Percentiles rank a stretch among this genome's conserved stretches.
These are phyloP conservation scores for Scheffersomyces insectosa DNA, from an alignment of 1,139 yeast species.

Conservation along the genomic window DNA sequence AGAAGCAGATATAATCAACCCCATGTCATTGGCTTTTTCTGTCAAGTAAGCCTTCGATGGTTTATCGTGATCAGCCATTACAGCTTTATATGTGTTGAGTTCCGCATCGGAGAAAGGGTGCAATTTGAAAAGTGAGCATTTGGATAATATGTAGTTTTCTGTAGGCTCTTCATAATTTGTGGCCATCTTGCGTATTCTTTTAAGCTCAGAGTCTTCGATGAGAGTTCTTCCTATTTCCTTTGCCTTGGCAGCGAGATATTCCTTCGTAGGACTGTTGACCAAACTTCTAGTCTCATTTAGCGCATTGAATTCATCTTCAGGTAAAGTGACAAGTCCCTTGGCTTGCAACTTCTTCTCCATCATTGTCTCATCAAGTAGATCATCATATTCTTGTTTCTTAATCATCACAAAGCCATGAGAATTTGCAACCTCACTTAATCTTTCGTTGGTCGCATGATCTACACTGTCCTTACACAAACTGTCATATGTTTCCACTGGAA, in stretches of 20 bases:
- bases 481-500: conserved; percentile 50
- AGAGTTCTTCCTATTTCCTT: conserved; percentile 16
- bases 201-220: conserved; percentile 19
- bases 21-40: conserved; percentile 28
- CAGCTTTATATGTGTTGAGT: conserved; percentile 19
- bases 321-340: conserved; percentile 37
- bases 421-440: conserved; percentile 22
- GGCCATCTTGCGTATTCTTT: conserved; percentile 16
- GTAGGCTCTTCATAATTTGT: conserved; percentile 25
- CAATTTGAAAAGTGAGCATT: conserved; percentile 24
- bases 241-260: conserved; percentile 19
- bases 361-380: conserved; percentile 31
- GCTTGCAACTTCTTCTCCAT: conserved; percentile 33
- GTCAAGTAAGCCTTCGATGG: conserved; percentile 25
- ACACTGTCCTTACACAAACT: conserved; percentile 27
- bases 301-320: conserved; percentile 21
- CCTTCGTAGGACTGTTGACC: conserved; percentile 18
- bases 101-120: conserved; percentile 27
- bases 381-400: conserved; percentile 23
- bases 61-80: conserved; percentile 31
- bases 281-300: conserved; percentile 13
- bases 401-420: conserved; percentile 30
- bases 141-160: conserved; percentile 25
- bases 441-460: conserved; percentile 21
- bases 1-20: conserved; percentile 31